Evolutionary conservation across 352 stramenopile species (phyloP).

Genomic region (Pilasporangium apinafurcum): DNA sequence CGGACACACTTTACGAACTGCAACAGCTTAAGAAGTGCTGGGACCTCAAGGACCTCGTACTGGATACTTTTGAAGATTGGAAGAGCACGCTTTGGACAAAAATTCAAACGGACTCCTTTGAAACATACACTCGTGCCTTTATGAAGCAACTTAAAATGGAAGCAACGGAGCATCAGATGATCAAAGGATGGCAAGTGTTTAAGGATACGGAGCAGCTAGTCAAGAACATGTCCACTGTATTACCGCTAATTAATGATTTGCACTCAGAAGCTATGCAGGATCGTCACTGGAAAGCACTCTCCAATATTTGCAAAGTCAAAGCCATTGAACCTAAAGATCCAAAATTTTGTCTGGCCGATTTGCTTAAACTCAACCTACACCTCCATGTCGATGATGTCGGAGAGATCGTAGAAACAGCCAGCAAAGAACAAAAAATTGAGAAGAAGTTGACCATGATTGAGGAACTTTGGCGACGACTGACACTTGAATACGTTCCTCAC

Average conservation of each 20-base stretch:
- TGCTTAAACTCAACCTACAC: slow-evolving; percentile 81
- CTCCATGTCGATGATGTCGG: slow-evolving; percentile 80
- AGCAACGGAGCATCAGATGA: slow-evolving; percentile 73
- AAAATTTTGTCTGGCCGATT: slow-evolving; percentile 78
- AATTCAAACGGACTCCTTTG: slow-evolving; percentile 80
- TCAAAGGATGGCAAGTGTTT: slow-evolving; percentile 86
- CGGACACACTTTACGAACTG: slow-evolving; percentile 83
- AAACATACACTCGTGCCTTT: slow-evolving; percentile 68
- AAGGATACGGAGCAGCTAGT: slow-evolving; percentile 83
- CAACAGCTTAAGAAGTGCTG: slow-evolving; percentile 85
- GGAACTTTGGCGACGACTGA: slow-evolving; percentile 75
- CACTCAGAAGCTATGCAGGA: slow-evolving; percentile 93
- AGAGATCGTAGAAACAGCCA: slow-evolving; percentile 84
- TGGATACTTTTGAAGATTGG: slow-evolving; percentile 83
- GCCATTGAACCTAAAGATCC: slow-evolving; percentile 78
- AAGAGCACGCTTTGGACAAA: slow-evolving; percentile 76
- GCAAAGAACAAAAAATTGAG: slow-evolving; percentile 88
- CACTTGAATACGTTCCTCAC: slow-evolving; percentile 82
- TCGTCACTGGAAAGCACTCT: slow-evolving; percentile 91
- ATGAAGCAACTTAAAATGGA: slow-evolving; percentile 86
- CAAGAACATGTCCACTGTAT: slow-evolving; percentile 82
- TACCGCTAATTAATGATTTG: slow-evolving; percentile 92
- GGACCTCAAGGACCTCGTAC: slow-evolving; percentile 79
- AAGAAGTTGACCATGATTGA: slow-evolving; percentile 89
- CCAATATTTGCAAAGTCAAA: slow-evolving; percentile 82